Base-by-base conservation (phyloP, 129 eudicot species). In the Saposhnikovia divaricata region DNA sequence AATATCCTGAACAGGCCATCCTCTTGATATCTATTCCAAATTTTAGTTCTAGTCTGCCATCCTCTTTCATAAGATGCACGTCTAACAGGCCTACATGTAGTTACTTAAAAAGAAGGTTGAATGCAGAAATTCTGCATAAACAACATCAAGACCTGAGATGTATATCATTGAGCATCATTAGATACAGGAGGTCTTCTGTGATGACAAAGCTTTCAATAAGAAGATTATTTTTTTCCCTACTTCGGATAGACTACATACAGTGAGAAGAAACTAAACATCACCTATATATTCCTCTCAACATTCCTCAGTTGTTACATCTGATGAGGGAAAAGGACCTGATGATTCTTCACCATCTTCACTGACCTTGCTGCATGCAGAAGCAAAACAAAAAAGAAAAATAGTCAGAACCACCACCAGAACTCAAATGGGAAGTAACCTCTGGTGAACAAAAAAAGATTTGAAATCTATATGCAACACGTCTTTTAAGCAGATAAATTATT, bases 221-320 rank as follows among this genome's bases (percentile, higher is more conserved):
- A 42, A 4, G 3, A 8, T 12, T 40, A 2, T 68, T 16, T 16
- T 27, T 44, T 47, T 0, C 34, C 15, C 34, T 42, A 44, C 51
- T 23, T 73, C 16, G 44, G 55, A 43, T 5, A 38, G 57, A 27
- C 19, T 74, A 74, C 48, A 74, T 44, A 43, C 77, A 74, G 4
- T 72, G 76, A 44, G 28, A n/a, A 23, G 77, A 44, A n/a, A 13
- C 37, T 73, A 44, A 10, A n/a, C 4, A 73, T 46, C 78, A 25
- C n/a, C 69, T 61, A 61, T 25, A 28, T 27, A 46, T 1, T 9
- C 9, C 61, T 45, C 78, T 46, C 34, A 45, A 75, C 42, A 15
- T 51, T 75, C 78, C 78, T 46, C 78, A 46, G 57, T 45, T 25
- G 78, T 46, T 2, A 25, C 59, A 45, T 75, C 78, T 15, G 61